phyloP scores from a whole-genome alignment of 305 asterid species.

The Striga hermonthica region DNA sequence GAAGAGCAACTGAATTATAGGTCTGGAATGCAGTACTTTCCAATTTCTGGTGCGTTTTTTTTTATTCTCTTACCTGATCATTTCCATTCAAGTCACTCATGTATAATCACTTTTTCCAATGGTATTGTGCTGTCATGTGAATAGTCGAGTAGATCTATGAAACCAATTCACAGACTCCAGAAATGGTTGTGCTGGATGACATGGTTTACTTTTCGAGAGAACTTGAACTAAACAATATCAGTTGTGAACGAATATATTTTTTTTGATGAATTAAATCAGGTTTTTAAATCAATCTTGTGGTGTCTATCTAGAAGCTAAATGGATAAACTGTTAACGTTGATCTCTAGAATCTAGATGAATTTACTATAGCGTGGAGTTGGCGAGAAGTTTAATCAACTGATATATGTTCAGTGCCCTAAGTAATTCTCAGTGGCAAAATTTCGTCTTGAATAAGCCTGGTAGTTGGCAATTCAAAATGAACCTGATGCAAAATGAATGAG shows the following conservation, averaged over 20 bases:
- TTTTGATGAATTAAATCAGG: neutral
- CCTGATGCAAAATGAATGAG: constrained; percentile 14
- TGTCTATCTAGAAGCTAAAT: no score
- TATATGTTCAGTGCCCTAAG: neutral
- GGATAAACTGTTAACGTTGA: no score
- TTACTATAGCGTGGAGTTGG: neutral
- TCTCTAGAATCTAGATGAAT: neutral
- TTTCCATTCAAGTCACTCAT: constrained; percentile 19
- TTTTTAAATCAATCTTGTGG: neutral
- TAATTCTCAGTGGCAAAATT: neutral
- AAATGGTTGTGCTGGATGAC: constrained; percentile 2
- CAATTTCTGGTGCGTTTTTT: constrained; percentile 44
- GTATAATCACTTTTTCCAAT: constrained; percentile 13
- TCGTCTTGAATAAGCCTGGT: neutral
- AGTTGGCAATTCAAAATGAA: constrained; percentile 1
- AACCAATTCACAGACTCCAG: constrained; percentile 11
- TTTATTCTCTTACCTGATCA: constrained; percentile 5
- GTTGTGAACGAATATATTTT: neutral
- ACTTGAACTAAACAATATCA: constrained; percentile 7
- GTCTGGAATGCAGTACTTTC: constrained; percentile 35
- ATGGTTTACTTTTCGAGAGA: neutral
- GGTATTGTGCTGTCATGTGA: constrained; percentile 1
- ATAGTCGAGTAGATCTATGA: constrained; percentile 8
- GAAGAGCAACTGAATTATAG: constrained; percentile 31
- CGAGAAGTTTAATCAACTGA: neutral